phyloP scores from a whole-genome alignment of 2,329 filamentous ascomycete genomes.

The Aspergillus sp. region DNA sequence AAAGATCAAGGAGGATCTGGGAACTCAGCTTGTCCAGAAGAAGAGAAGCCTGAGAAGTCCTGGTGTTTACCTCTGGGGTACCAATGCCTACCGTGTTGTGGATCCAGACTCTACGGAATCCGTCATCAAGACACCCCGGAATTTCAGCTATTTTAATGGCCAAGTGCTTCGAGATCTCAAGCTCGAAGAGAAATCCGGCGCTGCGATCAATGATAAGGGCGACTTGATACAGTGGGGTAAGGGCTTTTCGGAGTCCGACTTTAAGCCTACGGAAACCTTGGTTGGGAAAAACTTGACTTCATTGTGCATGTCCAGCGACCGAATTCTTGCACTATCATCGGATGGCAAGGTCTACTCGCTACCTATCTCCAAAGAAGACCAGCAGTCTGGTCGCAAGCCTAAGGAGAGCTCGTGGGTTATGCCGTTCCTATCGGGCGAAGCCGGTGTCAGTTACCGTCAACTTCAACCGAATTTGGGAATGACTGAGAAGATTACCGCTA shows the following conservation, averaged over 20 bases:
- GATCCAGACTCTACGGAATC: conserved; percentile 73
- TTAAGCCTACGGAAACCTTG: conserved; percentile 63
- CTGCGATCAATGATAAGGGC: conserved; percentile 78
- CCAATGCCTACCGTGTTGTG: conserved; percentile 75
- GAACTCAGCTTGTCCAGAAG: conserved; percentile 80
- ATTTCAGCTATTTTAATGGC: conserved; percentile 76
- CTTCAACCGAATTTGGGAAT: conserved; percentile 62
- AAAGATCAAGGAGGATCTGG: conserved; percentile 55
- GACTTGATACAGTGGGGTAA: conserved; percentile 89
- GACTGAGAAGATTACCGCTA: conserved; percentile 66
- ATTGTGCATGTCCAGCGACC: conserved; percentile 70
- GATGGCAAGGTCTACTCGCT: conserved; percentile 78
- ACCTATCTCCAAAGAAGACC: conserved; percentile 67
- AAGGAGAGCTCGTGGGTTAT: conserved; percentile 61
- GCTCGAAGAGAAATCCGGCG: conserved; percentile 73
- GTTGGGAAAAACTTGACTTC: conserved; percentile 73
- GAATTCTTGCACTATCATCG: conserved; percentile 70
- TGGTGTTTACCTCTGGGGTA: conserved; percentile 90
- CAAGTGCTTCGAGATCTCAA: conserved; percentile 81
- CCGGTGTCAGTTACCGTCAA: conserved; percentile 62
- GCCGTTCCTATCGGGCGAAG: conserved; percentile 60
- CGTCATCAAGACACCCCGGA: conserved; percentile 70
- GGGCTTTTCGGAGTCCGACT: conserved; percentile 60
- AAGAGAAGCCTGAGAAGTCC: conserved; percentile 74
- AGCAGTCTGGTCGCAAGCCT: conserved; percentile 57